Conservation (phyloP, 352 stramenopile species). For the Peronospora belbahrii region DNA sequence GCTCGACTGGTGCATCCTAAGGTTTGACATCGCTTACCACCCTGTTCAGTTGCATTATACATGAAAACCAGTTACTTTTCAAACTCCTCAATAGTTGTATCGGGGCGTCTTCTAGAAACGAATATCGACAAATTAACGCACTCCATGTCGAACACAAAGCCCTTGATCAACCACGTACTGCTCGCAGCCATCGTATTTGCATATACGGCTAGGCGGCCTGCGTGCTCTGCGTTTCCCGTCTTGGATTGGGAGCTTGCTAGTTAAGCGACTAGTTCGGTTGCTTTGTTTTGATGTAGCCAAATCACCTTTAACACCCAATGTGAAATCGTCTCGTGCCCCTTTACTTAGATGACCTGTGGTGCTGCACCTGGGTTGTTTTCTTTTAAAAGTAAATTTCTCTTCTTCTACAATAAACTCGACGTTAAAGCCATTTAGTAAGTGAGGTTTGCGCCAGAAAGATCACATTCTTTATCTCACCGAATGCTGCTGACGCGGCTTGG, state of each 20-base stretch:
- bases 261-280: slow-evolving; percentile 4
- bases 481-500: slow-evolving; percentile 19
- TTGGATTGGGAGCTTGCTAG: slow-evolving; percentile 22
- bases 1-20: slow-evolving; percentile 60
- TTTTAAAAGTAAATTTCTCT: slow-evolving; percentile 14
- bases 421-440: neutral
- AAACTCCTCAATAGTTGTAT: neutral
- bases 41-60: slow-evolving; percentile 21
- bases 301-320: neutral
- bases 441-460: neutral
- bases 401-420: slow-evolving; percentile 2
- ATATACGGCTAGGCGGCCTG: slow-evolving; percentile 54
- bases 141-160: slow-evolving; percentile 65
- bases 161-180: slow-evolving; percentile 76
- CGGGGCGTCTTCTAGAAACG: neutral
- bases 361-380: slow-evolving; percentile 12
- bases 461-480: slow-evolving; percentile 4
- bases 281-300: neutral
- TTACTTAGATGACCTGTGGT: slow-evolving; percentile 29
- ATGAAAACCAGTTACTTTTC: neutral
- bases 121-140: slow-evolving; percentile 21
- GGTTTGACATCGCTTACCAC: slow-evolving; percentile 53
- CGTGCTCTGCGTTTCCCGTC: slow-evolving; percentile 47
- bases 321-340: neutral
- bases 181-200: slow-evolving; percentile 63